Conservation (phyloP, 352 stramenopile species). For the Phytophthora idaei region DNA sequence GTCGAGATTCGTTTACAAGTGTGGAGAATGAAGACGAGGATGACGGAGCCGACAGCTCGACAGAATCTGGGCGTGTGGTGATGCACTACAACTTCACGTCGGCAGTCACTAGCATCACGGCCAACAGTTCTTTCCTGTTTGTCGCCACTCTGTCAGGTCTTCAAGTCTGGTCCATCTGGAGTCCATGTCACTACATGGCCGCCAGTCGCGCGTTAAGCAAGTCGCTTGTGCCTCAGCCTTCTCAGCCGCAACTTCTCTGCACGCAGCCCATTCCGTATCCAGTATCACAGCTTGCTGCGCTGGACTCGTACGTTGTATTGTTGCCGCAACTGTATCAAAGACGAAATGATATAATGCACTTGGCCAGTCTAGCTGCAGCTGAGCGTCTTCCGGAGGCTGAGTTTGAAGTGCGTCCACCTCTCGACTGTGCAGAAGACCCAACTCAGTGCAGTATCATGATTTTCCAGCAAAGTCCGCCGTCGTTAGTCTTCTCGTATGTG, state of each 20-base stretch:
- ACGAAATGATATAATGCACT: conserved; percentile 47
- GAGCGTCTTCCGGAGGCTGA: conserved; percentile 59
- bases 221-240: conserved; percentile 66
- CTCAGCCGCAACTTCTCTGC: conserved; percentile 72
- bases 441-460: conserved; percentile 52
- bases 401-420: conserved; percentile 56
- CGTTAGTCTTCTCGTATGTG: conserved; percentile 68
- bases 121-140: conserved; percentile 89
- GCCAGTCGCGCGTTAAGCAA: conserved; percentile 65
- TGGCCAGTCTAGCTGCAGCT: conserved; percentile 43
- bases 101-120: conserved; percentile 63
- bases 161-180: conserved; percentile 90
- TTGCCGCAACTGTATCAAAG: conserved; percentile 44
- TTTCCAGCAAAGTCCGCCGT: conserved; percentile 80
- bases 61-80: conserved; percentile 74
- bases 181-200: conserved; percentile 79
- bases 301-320: conserved; percentile 82
- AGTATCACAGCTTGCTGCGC: conserved; percentile 61
- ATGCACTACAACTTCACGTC: conserved; percentile 86
- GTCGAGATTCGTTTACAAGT: conserved; percentile 47
- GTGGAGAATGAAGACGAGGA: conserved; percentile 26
- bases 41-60: conserved; percentile 24
- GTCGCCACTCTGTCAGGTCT: conserved; percentile 67
- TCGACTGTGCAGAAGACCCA: conserved; percentile 11
- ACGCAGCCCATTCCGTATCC: conserved; percentile 68